Evolutionary conservation across 1,284 basidiomycete species (phyloP).

Genomic region (Naganishia sp.): DNA sequence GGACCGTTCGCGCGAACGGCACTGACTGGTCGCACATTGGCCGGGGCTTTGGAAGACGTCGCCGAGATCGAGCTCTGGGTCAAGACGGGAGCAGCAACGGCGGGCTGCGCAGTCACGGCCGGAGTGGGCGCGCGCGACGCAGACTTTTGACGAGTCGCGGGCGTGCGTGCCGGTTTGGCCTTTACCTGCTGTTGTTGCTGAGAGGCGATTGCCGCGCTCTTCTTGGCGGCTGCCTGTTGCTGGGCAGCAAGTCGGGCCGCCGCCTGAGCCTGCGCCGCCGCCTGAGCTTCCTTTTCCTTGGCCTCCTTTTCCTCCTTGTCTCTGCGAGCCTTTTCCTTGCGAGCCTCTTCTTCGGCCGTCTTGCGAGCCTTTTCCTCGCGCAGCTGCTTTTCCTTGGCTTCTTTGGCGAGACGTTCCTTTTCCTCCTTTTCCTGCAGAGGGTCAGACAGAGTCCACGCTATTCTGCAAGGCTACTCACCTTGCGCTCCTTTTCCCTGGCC

Average conservation of each 20-base stretch:
- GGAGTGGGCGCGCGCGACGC: conserved; percentile 3
- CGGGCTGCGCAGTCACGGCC: conserved; percentile 4
- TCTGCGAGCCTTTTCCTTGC: conserved; percentile 45
- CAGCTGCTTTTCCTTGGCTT: conserved; percentile 47
- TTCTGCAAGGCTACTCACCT: not conserved
- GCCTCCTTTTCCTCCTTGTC: conserved; percentile 44
- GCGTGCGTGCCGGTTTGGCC: conserved; percentile 4
- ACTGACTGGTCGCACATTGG: not conserved
- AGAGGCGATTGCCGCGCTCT: conserved; percentile 29
- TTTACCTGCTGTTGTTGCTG: conserved; percentile 29
- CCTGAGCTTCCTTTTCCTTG: conserved; percentile 35
- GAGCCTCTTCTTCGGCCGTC: conserved; percentile 40
- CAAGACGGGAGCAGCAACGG: conserved; percentile 5
- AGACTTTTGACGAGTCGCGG: conserved; percentile 20
- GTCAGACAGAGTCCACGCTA: not conserved
- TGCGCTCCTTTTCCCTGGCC: conserved; percentile 65
- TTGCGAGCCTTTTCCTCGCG: conserved; percentile 44
- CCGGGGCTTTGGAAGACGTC: conserved; percentile 6
- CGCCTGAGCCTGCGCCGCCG: conserved; percentile 30
- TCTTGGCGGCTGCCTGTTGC: conserved; percentile 29
- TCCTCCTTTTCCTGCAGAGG: conserved; percentile 61
- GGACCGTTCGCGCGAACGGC: conserved; percentile 9
- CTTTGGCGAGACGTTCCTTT: conserved; percentile 44
- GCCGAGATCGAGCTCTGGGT: conserved; percentile 13
- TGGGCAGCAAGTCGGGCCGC: conserved; percentile 29